Percentiles rank a stretch among this genome's conserved stretches.
phyloP scores from a whole-genome alignment of 2,329 filamentous ascomycete genomes.

The Fusarium cyanostomum region DNA sequence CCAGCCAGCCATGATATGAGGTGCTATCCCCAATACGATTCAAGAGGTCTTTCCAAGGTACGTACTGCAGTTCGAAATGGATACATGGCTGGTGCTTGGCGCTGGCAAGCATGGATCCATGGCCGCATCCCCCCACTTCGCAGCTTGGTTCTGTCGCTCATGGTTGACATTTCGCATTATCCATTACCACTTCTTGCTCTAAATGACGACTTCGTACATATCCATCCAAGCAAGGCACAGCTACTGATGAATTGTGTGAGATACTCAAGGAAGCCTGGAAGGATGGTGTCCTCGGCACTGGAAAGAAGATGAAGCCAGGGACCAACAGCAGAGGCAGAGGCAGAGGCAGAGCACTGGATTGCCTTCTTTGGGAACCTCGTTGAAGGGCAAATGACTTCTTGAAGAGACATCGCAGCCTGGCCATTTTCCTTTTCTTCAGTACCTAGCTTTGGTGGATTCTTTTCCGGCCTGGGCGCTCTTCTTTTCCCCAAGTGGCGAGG shows the following conservation, averaged over 20 bases:
- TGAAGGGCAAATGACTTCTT: constrained; percentile 13
- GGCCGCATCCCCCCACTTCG: constrained; percentile 26
- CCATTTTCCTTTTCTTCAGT: neutral
- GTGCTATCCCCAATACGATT: constrained; percentile 13
- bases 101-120: constrained; percentile 21
- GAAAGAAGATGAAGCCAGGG: neutral
- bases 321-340: neutral
- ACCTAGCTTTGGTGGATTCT: neutral
- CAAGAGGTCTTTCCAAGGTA: constrained; percentile 12
- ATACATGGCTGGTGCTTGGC: constrained; percentile 30
- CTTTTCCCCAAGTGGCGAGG: constrained; percentile 5
- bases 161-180: constrained; percentile 19
- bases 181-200: constrained; percentile 26
- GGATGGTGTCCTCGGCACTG: neutral
- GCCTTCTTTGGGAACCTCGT: constrained; percentile 29
- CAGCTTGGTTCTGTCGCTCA: constrained; percentile 26
- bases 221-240: neutral
- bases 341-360: constrained; percentile 14
- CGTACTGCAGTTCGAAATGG: constrained; percentile 11
- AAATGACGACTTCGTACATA: constrained; percentile 32
- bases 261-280: neutral
- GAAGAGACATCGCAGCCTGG: constrained; percentile 13
- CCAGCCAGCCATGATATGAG: constrained; percentile 25
- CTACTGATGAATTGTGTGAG: neutral
- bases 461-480: neutral